phyloP scores from a whole-genome alignment of 2,329 filamentous ascomycete species.

The Exophiala sp. region DNA sequence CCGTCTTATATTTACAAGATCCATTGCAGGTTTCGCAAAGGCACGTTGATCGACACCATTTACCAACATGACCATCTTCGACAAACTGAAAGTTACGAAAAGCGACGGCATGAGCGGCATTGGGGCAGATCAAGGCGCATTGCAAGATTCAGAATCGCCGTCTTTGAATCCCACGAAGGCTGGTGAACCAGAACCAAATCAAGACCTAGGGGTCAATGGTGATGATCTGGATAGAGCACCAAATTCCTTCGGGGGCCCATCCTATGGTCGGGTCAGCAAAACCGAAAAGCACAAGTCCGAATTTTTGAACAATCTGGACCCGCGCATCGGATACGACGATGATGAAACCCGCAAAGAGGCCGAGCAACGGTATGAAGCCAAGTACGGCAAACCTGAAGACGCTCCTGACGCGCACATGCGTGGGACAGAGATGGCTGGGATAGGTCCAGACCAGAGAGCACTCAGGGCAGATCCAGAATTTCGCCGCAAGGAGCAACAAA shows the following conservation, averaged over 20 bases:
- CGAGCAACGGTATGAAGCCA: constrained; percentile 4
- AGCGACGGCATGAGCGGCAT: constrained; percentile 12
- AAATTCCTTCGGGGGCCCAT: constrained; percentile 11
- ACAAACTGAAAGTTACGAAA: constrained; percentile 7
- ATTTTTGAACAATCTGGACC: constrained; percentile 9
- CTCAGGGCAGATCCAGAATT: constrained; percentile 1
- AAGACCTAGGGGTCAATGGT: not conserved
- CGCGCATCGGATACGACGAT: constrained; percentile 8
- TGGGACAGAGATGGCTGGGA: constrained; percentile 8
- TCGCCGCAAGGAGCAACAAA: not conserved
- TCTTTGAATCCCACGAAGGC: not conserved
- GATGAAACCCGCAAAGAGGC: constrained; percentile 3
- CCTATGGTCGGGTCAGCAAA: constrained; percentile 11
- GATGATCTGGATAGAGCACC: constrained; percentile 6
- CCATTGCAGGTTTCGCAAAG: too few species aligned
- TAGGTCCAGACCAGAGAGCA: constrained; percentile 5
- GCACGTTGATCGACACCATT: not conserved
- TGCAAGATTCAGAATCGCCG: not conserved
- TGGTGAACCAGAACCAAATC: not conserved
- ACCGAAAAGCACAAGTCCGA: constrained; percentile 6
- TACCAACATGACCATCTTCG: constrained; percentile 4
- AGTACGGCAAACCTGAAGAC: constrained; percentile 9
- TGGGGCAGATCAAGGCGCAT: constrained; percentile 10
- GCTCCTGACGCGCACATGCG: constrained; percentile 1
- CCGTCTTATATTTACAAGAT: too few species aligned